A percentile compares a stretch with the other conserved stretches of the same genome.
Conservation (phyloP, 371 early-diverging fungal genomes). For the Parasitella parasitica region DNA sequence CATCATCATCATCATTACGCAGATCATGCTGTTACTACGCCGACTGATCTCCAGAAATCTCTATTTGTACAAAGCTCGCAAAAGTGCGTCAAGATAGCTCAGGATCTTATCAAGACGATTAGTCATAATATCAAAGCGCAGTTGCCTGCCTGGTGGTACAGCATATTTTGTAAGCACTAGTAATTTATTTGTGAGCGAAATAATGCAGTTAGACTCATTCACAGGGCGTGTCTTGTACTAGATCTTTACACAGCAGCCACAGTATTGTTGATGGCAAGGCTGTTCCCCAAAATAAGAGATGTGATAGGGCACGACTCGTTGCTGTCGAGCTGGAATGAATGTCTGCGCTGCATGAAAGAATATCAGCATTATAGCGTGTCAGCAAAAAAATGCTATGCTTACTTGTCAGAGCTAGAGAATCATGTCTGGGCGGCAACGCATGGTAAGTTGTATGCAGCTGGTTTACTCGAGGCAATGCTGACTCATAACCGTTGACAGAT, state of each 20-base stretch:
- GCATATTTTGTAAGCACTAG: constrained; percentile 23
- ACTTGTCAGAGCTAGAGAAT: constrained; percentile 20
- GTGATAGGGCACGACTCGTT: constrained; percentile 20
- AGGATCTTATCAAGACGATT: constrained; percentile 26
- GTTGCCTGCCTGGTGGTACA: constrained; percentile 33
- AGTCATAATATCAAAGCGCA: constrained; percentile 18
- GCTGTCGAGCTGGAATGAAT: constrained; percentile 23
- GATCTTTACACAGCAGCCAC: constrained; percentile 31
- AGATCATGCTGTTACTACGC: neutral
- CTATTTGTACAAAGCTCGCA: constrained; percentile 24
- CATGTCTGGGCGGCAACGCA: neutral
- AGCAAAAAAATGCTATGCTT: constrained; percentile 26
- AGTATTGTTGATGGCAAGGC: constrained; percentile 28
- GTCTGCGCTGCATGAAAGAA: constrained; percentile 16
- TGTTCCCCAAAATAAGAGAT: constrained; percentile 26
- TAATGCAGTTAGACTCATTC: neutral
- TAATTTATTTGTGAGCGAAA: neutral
- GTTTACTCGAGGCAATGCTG: too few relatives aligned
- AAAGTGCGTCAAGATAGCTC: constrained; percentile 23
- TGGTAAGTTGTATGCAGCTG: neutral
- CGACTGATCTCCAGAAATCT: constrained; percentile 21
- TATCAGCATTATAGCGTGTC: constrained; percentile 21
- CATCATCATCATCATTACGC: neutral
- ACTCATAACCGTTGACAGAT: neutral
- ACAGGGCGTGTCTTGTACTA: neutral